Conservation (phyloP, 129 eudicot genomes). For the Apium graveolens region DNA sequence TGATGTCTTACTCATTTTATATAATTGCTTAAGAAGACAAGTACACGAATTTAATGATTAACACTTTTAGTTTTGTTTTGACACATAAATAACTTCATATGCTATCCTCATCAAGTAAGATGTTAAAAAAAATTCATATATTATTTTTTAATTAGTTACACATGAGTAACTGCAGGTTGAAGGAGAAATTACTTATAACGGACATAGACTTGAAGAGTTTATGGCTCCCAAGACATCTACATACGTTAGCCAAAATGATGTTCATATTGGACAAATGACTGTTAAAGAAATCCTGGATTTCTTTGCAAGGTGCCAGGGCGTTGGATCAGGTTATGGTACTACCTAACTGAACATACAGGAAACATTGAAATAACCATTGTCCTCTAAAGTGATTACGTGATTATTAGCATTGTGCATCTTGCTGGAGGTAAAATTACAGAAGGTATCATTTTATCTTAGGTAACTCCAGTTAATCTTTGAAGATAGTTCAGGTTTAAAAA, state of each 20-base stretch:
- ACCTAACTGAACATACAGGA: constrained; percentile 4
- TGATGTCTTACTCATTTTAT: too few relatives aligned
- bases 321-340: constrained; percentile 82
- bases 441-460: constrained; percentile 36
- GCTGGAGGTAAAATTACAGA: constrained; percentile 84
- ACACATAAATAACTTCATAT: too few relatives aligned
- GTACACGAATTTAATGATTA: too few relatives aligned
- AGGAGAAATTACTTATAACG: constrained; percentile 87
- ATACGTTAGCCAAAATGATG: constrained; percentile 79
- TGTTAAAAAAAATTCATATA: background rate
- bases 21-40: too few relatives aligned
- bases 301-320: constrained; percentile 91
- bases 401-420: constrained; percentile 65
- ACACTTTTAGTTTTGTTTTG: too few relatives aligned
- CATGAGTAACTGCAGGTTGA: constrained; percentile 28
- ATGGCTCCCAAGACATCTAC: constrained; percentile 76
- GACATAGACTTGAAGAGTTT: constrained; percentile 64
- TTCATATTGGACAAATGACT: constrained; percentile 70
- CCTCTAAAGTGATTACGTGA: too few relatives aligned
- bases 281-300: constrained; percentile 84
- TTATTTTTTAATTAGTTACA: background rate
- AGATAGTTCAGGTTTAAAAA: background rate
- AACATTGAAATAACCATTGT: background rate
- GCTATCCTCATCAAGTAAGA: background rate
- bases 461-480: background rate